Base-by-base conservation (phyloP, 2,329 filamentous ascomycete genomes). In the Sclerotinia glacialis region DNA sequence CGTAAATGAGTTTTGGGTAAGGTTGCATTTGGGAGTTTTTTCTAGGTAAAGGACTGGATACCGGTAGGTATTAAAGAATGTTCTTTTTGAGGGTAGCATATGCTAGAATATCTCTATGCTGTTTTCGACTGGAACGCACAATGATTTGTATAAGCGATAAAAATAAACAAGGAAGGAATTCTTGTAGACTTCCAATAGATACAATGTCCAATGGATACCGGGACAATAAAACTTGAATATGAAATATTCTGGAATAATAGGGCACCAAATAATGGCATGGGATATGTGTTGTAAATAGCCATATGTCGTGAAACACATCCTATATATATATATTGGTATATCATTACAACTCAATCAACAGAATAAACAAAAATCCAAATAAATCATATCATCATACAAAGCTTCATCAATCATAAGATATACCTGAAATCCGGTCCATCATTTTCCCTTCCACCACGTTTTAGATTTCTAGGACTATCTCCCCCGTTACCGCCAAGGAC, bases 341-440 rank as follows among this genome's bases (percentile, higher is more conserved):
- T 44, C 42, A 44, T 44, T 44, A 18, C 6, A 44, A n/a, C 4
- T 3, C 21, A 47, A 47, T n/a, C 21, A 21, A 47, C 14, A 18
- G 1, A 44, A 44, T 44, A 18, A 44, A 16, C 2, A 26, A 28
- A 34, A 28, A 18, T 18, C 23, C 4, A 42, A 56, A 28, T 12
- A 49, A 40, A 40, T 12, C 42, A 28, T 11, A 42, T 56, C 4
- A 5, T 7, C 23, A 12, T 42, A 18, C 7, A 56, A 26, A 56
- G 7, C n/a, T 34, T 18, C 28, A 49, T 34, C 11, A n/a, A 16
- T 60, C 58, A 60, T 37, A 60, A 60, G 6, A 60, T 60, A 60
- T 60, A 60, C 16, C 58, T 60, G n/a, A 60, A 60, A 60, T 60
- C 23, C 16, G 58, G 58, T 16, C 58, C 58, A 23, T 60, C 58